These are phyloP conservation scores for Paraglomus brasilianum DNA, from an alignment of 192 early-diverging fungal genomes.

Conservation along the genomic window DNA sequence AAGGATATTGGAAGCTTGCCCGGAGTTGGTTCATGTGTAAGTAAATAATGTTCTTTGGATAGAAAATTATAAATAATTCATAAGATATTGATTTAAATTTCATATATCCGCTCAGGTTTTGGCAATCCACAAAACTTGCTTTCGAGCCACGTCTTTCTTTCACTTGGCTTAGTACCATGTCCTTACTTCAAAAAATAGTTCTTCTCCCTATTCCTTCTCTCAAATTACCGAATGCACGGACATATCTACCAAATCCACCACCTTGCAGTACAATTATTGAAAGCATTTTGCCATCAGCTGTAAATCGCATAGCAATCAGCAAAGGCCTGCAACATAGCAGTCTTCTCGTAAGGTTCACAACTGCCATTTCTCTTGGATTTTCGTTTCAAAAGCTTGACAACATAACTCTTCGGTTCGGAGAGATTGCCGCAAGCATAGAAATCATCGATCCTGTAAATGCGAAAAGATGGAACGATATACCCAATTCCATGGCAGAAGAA, in stretches of 20 bases:
- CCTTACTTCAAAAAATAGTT: conserved; percentile 68
- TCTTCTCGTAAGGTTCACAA: conserved; percentile 61
- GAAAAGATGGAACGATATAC: conserved; percentile 31
- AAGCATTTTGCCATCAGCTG: conserved; percentile 64
- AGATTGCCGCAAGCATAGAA: conserved; percentile 37
- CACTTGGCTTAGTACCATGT: conserved; percentile 78
- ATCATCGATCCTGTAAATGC: conserved; percentile 31
- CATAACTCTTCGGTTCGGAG: conserved; percentile 26
- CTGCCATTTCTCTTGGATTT: conserved; percentile 53
- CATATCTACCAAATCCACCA: conserved; percentile 55
- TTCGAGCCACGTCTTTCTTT: conserved; percentile 71
- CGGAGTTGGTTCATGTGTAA: conserved; percentile 74
- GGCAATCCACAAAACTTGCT: conserved; percentile 57
- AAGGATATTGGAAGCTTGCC: conserved; percentile 62
- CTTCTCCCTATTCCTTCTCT: conserved; percentile 63
- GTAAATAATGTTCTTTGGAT: background rate
- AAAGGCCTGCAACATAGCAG: conserved; percentile 67
- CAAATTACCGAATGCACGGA: conserved; percentile 40
- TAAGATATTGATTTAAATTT: background rate
- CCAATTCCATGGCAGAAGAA: conserved; percentile 48
- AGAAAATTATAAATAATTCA: background rate
- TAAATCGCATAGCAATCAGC: conserved; percentile 51
- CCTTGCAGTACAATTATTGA: conserved; percentile 55
- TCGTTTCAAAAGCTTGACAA: conserved; percentile 62
- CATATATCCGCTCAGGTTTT: conserved; percentile 49